phyloP scores from a whole-genome alignment of 106 monocot species.

The Hemerocallis citrina region DNA sequence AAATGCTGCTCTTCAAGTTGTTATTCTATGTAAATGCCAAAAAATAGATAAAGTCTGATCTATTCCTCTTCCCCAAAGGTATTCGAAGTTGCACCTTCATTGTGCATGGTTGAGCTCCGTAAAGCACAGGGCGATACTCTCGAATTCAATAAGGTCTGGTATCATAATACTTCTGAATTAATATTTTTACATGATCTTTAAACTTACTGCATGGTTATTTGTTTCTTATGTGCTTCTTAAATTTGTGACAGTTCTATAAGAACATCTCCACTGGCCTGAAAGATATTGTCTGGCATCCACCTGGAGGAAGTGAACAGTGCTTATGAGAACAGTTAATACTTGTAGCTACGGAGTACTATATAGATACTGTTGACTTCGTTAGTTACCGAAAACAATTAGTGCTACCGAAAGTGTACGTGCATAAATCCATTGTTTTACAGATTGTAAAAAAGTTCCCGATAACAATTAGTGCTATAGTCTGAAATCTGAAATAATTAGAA shows the following conservation, averaged over 20 bases:
- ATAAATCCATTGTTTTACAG: too few relatives aligned
- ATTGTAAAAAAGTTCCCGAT: too few relatives aligned
- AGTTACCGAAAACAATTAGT: too few relatives aligned
- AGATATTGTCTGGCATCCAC: constrained; percentile 1
- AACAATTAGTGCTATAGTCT: too few relatives aligned
- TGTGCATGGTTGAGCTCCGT: constrained; percentile 74
- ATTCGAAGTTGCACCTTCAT: constrained; percentile 64
- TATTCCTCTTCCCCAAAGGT: constrained; percentile 22
- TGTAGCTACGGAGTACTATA: too few relatives aligned
- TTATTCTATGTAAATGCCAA: not conserved
- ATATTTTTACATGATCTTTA: not conserved
- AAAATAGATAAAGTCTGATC: not conserved
- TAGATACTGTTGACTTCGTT: too few relatives aligned
- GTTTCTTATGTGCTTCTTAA: not conserved
- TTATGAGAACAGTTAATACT: too few relatives aligned
- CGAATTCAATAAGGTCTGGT: constrained; percentile 52
- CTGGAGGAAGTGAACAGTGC: not conserved
- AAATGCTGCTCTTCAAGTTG: not conserved
- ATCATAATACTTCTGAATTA: not conserved
- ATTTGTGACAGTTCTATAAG: constrained; percentile 1
- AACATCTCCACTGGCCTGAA: not conserved
- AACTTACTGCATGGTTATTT: not conserved
- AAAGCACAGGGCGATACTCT: constrained; percentile 63
- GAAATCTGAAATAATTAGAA: too few relatives aligned
- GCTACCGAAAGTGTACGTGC: too few relatives aligned